Evolutionary conservation across 495 filamentous ascomycete genomes (phyloP), one percentile per base, ranked within the genome.

Genomic region (Aspergillus olivimuriae): DNA sequence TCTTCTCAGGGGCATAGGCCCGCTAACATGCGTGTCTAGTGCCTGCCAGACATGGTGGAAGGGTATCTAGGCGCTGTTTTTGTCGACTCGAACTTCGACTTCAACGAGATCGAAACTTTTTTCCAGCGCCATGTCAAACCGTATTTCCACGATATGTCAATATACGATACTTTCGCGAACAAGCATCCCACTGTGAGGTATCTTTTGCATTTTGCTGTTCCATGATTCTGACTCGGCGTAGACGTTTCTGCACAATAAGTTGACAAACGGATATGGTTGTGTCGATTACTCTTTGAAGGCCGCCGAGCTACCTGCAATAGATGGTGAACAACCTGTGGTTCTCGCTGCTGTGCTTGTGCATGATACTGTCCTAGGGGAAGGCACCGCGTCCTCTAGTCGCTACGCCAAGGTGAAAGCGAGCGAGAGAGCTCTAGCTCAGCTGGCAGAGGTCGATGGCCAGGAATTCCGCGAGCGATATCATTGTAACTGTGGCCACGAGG

Each of bases 11-110:
- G n/a, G n/a, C n/a, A n/a, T n/a, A n/a, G n/a, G n/a, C n/a, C 12
- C 19, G 26, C 50, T 57, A 44, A 57, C 22, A 1, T 19, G 15
- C 3, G 9, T 2, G 4, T 37, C 38, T 44, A 94, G 72, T 86
- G 79, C 40, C 74, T 98, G 9, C 77, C 89, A 0, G 92, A 98
- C 53, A 80, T 95, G 46, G 71, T 97, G 3, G 92, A 98, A 67
- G 73, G 92, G 0, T 95, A 90, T 55, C 63, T 96, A 16, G 94
- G 87, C 4, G 91, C 92, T 16, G 71, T 94, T 3, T 98, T 96
- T 57, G 81, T 98, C 15, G 92, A 98, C 63, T 91, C 89, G 4
- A 74, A 76, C 24, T 96, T 89, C 63, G 67, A 91, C 45, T 96
- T 81, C 62, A 50, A 53, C 2, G 66, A 80, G 14, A 81, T 97